Evolutionary conservation across 805 yeast species (phyloP).

Genomic region (Schizosaccharomyces cryophilus): DNA sequence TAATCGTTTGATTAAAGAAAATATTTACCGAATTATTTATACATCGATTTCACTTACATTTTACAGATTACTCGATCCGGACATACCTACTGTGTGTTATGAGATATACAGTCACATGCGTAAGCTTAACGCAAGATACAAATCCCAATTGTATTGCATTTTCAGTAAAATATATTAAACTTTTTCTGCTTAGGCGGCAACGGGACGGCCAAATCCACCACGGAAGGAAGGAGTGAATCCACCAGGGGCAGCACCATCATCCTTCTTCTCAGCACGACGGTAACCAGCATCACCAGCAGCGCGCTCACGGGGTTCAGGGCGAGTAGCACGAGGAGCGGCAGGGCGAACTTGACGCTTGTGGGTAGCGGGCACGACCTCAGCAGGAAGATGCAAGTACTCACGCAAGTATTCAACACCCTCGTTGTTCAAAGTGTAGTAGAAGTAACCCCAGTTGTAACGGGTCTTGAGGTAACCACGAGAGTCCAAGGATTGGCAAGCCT

Average conservation of each 20-base stretch:
- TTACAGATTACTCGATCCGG: no score
- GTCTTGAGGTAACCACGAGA: slow-evolving; percentile 98
- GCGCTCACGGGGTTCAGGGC: slow-evolving; percentile 25
- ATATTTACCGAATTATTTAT: no score
- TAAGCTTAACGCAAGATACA: no score
- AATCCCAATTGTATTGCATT: not conserved
- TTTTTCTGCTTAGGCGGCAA: slow-evolving; percentile 1
- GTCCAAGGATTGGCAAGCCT: slow-evolving; percentile 97
- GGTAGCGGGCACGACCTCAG: slow-evolving; percentile 94
- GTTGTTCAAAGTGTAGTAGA: slow-evolving; percentile 99
- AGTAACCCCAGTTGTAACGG: slow-evolving; percentile 99
- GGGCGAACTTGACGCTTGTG: slow-evolving; percentile 76
- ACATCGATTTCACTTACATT: no score
- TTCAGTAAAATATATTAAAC: not conserved
- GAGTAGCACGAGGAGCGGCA: slow-evolving; percentile 14
- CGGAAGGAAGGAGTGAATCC: slow-evolving; percentile 3
- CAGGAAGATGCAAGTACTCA: slow-evolving; percentile 95
- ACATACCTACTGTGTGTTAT: no score
- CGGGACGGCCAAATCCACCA: slow-evolving; percentile 3
- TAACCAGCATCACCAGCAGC: slow-evolving; percentile 22
- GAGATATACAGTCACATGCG: no score
- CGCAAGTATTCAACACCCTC: slow-evolving; percentile 97
- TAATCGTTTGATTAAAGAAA: no score
- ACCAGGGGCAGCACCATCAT: slow-evolving; percentile 7
- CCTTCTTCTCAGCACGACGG: slow-evolving; percentile 26